Conservation (phyloP, 495 filamentous ascomycete genomes). For the Aspergillus homomorphus region DNA sequence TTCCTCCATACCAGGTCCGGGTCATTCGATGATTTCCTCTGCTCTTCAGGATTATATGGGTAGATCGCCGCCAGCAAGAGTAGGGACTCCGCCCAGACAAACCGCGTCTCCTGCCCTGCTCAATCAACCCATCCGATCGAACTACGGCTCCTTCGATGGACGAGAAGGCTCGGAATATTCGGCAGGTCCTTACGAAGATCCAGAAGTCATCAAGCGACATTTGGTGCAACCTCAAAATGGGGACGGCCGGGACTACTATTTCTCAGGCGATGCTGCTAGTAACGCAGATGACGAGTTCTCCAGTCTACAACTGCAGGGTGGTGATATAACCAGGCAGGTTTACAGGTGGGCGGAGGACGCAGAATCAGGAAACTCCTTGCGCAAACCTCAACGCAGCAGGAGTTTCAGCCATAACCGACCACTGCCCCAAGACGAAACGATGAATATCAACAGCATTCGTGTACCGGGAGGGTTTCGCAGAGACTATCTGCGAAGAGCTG, state of each 20-base stretch:
- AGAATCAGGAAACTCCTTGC: slow-evolving; percentile 51
- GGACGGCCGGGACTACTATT: slow-evolving; percentile 39
- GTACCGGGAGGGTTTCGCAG: slow-evolving; percentile 90
- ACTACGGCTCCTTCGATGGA: slow-evolving; percentile 79
- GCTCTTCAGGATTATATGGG: slow-evolving; percentile 64
- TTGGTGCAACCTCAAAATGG: slow-evolving; percentile 64
- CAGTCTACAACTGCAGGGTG: slow-evolving; percentile 85
- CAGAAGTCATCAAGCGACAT: slow-evolving; percentile 77
- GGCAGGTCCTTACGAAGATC: slow-evolving; percentile 64
- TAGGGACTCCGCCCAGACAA: slow-evolving; percentile 52
- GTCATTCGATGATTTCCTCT: slow-evolving; percentile 72
- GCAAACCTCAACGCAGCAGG: slow-evolving; percentile 60
- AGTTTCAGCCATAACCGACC: slow-evolving; percentile 79
- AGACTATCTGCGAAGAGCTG: slow-evolving; percentile 75
- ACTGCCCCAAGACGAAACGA: slow-evolving; percentile 68
- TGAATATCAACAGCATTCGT: slow-evolving; percentile 84
- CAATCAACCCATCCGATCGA: slow-evolving; percentile 52
- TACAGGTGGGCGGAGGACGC: slow-evolving; percentile 93
- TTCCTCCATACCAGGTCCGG: slow-evolving; percentile 58
- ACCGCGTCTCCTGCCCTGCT: slow-evolving; percentile 54
- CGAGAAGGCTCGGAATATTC: slow-evolving; percentile 32
- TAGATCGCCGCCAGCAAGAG: slow-evolving; percentile 47
- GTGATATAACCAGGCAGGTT: slow-evolving; percentile 89
- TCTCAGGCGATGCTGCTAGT: slow-evolving; percentile 45
- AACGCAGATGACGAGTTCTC: slow-evolving; percentile 80